A percentile compares a stretch with the other conserved stretches of the same genome.
These are phyloP conservation scores for Rhodosporidiobolus odoratus DNA, from an alignment of 768 basidiomycete genomes.

Conservation along the genomic window DNA sequence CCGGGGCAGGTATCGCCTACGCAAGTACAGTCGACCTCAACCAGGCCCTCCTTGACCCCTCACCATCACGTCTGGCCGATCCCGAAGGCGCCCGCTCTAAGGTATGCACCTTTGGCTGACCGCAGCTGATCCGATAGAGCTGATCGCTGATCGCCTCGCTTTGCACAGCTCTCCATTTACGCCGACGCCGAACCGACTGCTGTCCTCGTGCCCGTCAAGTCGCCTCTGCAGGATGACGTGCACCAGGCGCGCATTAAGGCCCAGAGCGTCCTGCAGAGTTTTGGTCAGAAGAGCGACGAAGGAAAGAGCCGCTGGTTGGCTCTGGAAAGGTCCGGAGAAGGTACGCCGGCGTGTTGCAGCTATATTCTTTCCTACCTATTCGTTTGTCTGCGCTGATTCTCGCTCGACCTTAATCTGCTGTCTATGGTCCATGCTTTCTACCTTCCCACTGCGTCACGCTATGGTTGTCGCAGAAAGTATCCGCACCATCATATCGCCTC, in stretches of 20 bases:
- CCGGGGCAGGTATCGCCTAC: neutral
- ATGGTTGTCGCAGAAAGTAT: constrained; percentile 72
- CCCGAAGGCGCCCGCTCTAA: neutral
- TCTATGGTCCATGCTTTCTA: no score
- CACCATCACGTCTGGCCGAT: neutral
- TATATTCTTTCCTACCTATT: neutral
- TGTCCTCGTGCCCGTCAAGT: constrained; percentile 62
- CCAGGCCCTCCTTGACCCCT: neutral
- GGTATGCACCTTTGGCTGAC: neutral
- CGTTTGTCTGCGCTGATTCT: no score
- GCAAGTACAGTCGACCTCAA: neutral
- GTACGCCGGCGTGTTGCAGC: constrained; percentile 51
- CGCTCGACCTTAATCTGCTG: no score
- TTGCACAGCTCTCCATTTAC: constrained; percentile 74
- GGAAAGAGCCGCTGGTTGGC: constrained; percentile 77
- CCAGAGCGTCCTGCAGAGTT: no score
- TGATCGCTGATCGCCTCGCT: neutral
- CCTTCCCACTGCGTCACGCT: no score
- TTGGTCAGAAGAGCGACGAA: constrained; percentile 63
- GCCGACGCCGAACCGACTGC: constrained; percentile 59
- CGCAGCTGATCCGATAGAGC: no score
- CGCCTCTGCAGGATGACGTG: constrained; percentile 70
- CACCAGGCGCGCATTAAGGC: constrained; percentile 60
- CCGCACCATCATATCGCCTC: constrained; percentile 70
- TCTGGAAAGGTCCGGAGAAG: constrained; percentile 75